Conservation (phyloP, 2,329 filamentous ascomycete species). For the Boeremia lycopersici region DNA sequence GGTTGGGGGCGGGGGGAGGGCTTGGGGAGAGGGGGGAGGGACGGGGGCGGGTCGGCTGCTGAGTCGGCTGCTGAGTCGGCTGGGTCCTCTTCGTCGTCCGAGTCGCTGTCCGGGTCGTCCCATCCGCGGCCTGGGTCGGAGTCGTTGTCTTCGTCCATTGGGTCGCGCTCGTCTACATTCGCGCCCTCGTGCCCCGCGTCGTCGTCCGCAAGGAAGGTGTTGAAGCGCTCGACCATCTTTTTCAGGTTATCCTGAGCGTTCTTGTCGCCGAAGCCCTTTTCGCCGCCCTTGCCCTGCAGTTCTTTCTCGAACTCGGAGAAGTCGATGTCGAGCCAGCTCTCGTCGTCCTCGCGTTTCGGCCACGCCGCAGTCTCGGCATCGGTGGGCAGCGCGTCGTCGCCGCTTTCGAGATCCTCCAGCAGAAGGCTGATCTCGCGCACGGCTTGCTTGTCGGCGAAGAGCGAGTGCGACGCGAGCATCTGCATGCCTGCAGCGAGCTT, state of each 20-base stretch:
- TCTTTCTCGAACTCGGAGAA: constrained; percentile 88
- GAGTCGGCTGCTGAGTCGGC: neutral
- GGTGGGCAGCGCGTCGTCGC: constrained; percentile 72
- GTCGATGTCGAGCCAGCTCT: constrained; percentile 90
- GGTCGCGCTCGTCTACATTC: constrained; percentile 61
- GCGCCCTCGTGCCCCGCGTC: constrained; percentile 80
- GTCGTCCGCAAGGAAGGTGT: constrained; percentile 87
- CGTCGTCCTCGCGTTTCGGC: constrained; percentile 76
- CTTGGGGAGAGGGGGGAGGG: too few species aligned
- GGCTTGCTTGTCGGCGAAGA: constrained; percentile 69
- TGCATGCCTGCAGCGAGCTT: constrained; percentile 91
- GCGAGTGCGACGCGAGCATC: constrained; percentile 74
- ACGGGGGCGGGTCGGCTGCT: too few species aligned
- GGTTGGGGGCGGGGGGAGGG: too few species aligned
- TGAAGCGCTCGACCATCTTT: constrained; percentile 93
- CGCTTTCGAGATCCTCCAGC: constrained; percentile 75
- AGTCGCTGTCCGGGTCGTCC: constrained; percentile 52
- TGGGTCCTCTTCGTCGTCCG: constrained; percentile 36
- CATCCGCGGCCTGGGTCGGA: constrained; percentile 56
- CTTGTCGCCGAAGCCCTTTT: constrained; percentile 64
- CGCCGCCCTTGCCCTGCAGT: constrained; percentile 59
- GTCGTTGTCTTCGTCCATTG: constrained; percentile 70
- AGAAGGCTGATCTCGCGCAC: constrained; percentile 78
- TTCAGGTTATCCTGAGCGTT: constrained; percentile 76
- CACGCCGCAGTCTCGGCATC: constrained; percentile 76